Conservation (phyloP, 208 protist species). For the Leishmania lainsoni region DNA sequence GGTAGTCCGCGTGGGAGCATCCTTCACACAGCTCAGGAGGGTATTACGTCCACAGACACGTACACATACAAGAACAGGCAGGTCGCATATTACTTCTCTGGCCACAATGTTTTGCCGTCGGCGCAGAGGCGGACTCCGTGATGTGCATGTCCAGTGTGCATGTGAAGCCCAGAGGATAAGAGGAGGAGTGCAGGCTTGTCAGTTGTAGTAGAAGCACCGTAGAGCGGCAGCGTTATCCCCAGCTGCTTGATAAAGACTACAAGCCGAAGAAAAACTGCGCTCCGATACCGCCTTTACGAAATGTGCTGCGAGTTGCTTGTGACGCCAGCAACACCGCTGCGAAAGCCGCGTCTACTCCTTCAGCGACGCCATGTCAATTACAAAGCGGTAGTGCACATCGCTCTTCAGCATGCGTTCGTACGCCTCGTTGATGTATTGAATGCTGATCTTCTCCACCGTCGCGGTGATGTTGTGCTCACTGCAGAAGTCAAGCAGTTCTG, state of each 20-base stretch:
- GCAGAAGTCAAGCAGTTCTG: slow-evolving; percentile 91
- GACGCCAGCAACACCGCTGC: too few species aligned
- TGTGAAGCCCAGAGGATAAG: neutral
- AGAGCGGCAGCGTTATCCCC: neutral
- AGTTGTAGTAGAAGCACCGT: neutral
- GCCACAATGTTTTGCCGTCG: neutral
- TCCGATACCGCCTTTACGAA: neutral
- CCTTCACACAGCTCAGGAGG: neutral
- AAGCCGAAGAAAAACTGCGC: neutral
- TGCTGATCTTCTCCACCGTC: slow-evolving; percentile 67
- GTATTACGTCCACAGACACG: neutral
- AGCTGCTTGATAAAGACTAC: neutral
- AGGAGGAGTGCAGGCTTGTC: neutral
- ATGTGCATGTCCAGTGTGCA: too few species aligned
- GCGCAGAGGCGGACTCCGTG: neutral
- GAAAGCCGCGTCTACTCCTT: slow-evolving; percentile 14
- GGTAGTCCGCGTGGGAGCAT: neutral
- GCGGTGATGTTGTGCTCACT: slow-evolving; percentile 66
- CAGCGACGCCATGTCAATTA: slow-evolving; percentile 70
- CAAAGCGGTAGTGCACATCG: slow-evolving; percentile 79
- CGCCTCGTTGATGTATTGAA: slow-evolving; percentile 72
- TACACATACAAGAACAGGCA: neutral
- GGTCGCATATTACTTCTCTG: neutral
- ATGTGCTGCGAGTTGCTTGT: neutral
- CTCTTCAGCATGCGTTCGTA: slow-evolving; percentile 69